Evolutionary conservation across 208 protist species (phyloP).

Genomic region (Sergeia podlipaevii): DNA sequence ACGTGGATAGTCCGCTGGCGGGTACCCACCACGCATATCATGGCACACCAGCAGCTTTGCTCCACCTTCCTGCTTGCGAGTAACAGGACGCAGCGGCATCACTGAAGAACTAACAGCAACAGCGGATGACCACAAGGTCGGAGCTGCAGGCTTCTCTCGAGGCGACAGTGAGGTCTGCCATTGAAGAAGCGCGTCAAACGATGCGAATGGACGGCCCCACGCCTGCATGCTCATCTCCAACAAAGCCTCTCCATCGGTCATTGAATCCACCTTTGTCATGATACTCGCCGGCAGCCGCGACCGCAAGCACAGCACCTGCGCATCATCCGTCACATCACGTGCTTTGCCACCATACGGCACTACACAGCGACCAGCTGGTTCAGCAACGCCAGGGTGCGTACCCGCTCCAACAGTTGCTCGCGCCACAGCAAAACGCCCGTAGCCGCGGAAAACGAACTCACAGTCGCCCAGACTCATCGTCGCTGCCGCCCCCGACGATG

Average conservation of each 20-base stretch:
- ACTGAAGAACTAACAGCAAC: neutral
- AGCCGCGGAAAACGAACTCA: conserved; percentile 15
- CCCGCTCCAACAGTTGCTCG: conserved; percentile 28
- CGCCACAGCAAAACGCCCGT: conserved; percentile 28
- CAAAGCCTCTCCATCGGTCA: conserved; percentile 17
- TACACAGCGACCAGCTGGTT: conserved; percentile 45
- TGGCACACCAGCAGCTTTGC: conserved; percentile 70
- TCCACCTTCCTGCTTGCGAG: neutral
- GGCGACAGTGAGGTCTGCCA: conserved; percentile 3
- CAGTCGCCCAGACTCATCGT: neutral
- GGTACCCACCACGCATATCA: conserved; percentile 75
- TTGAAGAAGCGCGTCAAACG: conserved; percentile 23
- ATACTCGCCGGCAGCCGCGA: conserved; percentile 21
- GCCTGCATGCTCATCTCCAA: conserved; percentile 11
- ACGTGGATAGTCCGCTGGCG: conserved; percentile 25
- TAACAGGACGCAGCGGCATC: neutral
- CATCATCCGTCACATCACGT: conserved; percentile 21
- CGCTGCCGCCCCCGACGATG: too few species aligned
- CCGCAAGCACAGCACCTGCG: conserved; percentile 44
- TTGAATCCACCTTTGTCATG: neutral
- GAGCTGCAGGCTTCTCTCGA: neutral
- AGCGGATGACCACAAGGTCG: neutral
- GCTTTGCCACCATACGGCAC: conserved; percentile 49
- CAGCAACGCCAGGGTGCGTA: conserved; percentile 36
- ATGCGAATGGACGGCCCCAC: conserved; percentile 24